Evolutionary conservation across 345 rosid genomes (phyloP), one percentile per base, ranked within the genome.

Genomic region (Hibiscus trionum): DNA sequence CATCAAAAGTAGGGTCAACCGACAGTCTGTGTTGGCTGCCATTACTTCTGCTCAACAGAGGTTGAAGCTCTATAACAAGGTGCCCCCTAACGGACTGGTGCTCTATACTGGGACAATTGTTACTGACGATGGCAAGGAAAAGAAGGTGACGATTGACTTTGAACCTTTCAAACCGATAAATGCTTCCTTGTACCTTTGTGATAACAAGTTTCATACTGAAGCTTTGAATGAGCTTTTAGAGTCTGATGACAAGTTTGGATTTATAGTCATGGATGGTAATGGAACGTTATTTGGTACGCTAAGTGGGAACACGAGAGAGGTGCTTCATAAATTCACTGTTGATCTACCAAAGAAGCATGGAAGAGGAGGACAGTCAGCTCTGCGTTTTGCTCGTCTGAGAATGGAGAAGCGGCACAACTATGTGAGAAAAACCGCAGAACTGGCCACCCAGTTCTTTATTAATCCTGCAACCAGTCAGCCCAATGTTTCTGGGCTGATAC

Each of bases 301-400:
- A 73, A 93, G 98, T 82, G 97, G 97, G 52, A 93, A 90, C 74
- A 90, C 97, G 16, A 78, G 98, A 76, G 97, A 93, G 84, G 91
- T 93, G 42, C 90, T 90, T 73, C 98, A 93, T 66, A 93, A 93
- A 77, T 93, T 93, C 59, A 81, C 89, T 58, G 98, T 90, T 61
- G 98, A 93, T 83, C 83, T 89, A 55, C 98, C 95, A 1, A 90
- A 93, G 86, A 93, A 93, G 82, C 98, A 93, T 59, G 98, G 97
- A 19, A 90, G 97, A 84, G 97, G 98, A 86, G 97, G 98, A 33
- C 95, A 90, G 62, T 93, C 97, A 39, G 97, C 98, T n/a, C 90
- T 93, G 24, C 95, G 95, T 56, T 93, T 93, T 84, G 98, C 98
- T 65, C 87, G 97, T 69, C 93, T 93, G 67, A 85, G 97, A 57